phyloP scores from a whole-genome alignment of 225 moss, liverwort and hornwort species.

The Neckera pumila region DNA sequence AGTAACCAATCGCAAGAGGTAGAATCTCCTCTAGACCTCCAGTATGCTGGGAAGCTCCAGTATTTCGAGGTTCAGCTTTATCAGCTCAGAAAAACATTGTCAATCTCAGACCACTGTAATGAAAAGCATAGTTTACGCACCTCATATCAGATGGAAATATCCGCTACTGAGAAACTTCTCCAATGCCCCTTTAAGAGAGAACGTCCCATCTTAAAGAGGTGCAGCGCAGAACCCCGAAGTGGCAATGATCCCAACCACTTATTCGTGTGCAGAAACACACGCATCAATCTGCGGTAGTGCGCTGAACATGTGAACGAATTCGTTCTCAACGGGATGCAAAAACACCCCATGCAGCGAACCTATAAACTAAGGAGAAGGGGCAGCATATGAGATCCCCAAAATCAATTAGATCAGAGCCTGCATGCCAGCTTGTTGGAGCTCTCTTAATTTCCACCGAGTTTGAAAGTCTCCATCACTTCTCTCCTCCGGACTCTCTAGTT shows the following conservation, averaged over 20 bases:
- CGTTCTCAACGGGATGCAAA: constrained; percentile 13
- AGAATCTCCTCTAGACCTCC: background rate
- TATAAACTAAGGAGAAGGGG: background rate
- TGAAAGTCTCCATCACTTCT: constrained; percentile 54
- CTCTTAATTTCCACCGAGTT: constrained; percentile 81
- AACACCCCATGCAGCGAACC: constrained; percentile 6
- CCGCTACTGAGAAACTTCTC: background rate
- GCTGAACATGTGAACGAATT: constrained; percentile 14
- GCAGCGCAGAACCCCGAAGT: background rate
- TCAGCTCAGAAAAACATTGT: background rate
- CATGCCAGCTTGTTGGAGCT: constrained; percentile 95
- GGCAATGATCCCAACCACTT: constrained; percentile 3
- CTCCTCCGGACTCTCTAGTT: constrained; percentile 69
- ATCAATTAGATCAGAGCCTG: constrained; percentile 75
- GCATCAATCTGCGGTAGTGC: constrained; percentile 3
- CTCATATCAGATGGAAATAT: background rate
- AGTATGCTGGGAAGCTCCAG: background rate
- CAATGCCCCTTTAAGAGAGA: background rate
- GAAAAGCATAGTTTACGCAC: background rate
- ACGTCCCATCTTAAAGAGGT: background rate
- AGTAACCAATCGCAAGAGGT: background rate
- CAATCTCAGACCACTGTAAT: background rate
- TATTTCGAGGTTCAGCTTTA: background rate
- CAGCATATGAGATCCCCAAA: background rate
- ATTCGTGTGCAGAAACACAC: constrained; percentile 13